Evolutionary conservation across 225 moss, liverwort and hornwort species (phyloP).

Genomic region (Neckera pumila): DNA sequence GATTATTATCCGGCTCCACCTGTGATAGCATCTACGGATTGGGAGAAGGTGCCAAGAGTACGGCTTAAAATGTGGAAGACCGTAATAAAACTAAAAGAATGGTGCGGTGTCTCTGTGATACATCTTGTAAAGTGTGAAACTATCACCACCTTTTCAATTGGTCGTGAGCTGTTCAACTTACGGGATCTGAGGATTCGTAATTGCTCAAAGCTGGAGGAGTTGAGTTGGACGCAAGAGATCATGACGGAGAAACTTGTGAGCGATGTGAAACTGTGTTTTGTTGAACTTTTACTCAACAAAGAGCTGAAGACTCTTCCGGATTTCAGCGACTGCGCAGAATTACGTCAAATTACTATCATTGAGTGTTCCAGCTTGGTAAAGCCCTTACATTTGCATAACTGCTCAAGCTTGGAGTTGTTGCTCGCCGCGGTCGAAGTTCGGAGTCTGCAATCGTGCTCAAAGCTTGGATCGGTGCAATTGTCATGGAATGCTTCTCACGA

Average conservation of each 20-base stretch:
- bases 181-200: background rate
- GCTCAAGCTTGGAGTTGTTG: background rate
- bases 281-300: background rate
- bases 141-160: background rate
- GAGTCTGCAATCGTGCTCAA: background rate
- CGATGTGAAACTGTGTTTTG: background rate
- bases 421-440: background rate
- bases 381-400: background rate
- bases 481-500: background rate
- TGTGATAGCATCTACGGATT: background rate
- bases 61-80: background rate
- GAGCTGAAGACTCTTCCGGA: background rate
- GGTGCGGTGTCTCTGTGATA: background rate
- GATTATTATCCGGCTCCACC: background rate
- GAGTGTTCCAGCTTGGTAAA: background rate
- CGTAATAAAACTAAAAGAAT: background rate
- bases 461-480: background rate
- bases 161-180: background rate
- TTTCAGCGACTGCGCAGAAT: background rate
- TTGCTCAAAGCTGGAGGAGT: background rate
- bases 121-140: background rate
- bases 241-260: background rate
- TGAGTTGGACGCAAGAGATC: background rate
- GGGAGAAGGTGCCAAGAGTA: background rate
- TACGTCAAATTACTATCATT: background rate